Percentiles rank a stretch among this genome's conserved stretches.
phyloP scores from a whole-genome alignment of 75 land plant species.

The Picea sitchensis region DNA sequence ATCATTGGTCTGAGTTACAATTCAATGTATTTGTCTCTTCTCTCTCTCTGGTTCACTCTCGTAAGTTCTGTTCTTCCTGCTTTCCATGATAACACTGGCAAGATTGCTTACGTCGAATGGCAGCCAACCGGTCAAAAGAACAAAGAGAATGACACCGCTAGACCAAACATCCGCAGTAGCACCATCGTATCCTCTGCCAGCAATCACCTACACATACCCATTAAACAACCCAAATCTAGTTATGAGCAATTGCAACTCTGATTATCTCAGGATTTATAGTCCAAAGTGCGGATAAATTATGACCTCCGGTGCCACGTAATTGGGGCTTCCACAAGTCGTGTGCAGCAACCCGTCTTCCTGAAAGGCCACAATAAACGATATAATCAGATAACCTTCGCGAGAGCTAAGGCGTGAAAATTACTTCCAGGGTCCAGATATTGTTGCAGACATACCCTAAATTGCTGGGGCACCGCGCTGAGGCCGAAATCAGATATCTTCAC shows the following conservation, averaged over 20 bases:
- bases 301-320: constrained; percentile 84
- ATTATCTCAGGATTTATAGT: not conserved
- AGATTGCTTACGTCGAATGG: constrained; percentile 77
- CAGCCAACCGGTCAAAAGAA: constrained; percentile 57
- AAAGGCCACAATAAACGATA: not conserved
- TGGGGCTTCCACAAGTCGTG: constrained; percentile 90
- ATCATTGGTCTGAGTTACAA: too few relatives aligned
- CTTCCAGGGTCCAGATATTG: constrained; percentile 10
- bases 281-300: not conserved
- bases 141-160: constrained; percentile 65
- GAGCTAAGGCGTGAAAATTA: too few relatives aligned
- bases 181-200: constrained; percentile 69
- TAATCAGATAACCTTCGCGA: not conserved
- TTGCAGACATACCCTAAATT: constrained; percentile 48
- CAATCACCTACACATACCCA: constrained; percentile 22
- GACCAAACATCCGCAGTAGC: constrained; percentile 63
- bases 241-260: not conserved
- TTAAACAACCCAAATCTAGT: not conserved
- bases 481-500: constrained; percentile 80
- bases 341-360: constrained; percentile 79
- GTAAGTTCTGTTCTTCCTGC: too few relatives aligned
- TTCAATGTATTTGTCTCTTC: too few relatives aligned
- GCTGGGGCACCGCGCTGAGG: constrained; percentile 73
- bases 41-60: too few relatives aligned
- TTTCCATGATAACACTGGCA: constrained; percentile 51